phyloP scores from a whole-genome alignment of 352 stramenopile species.

The Globisporangium cylindrosporum region DNA sequence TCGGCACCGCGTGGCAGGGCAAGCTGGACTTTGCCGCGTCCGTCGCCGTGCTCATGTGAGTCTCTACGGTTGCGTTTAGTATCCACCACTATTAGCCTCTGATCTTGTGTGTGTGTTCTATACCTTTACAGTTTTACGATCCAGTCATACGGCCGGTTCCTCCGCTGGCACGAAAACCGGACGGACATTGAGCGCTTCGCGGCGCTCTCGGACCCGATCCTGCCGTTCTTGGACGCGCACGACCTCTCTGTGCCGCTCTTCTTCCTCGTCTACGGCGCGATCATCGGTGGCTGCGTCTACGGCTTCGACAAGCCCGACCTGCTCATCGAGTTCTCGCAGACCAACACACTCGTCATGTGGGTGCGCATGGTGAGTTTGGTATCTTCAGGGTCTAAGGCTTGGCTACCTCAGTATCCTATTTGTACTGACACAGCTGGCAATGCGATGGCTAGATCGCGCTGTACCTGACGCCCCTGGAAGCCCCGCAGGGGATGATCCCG shows the following conservation, averaged over 20 bases:
- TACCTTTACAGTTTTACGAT: constrained; percentile 22
- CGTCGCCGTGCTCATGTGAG: constrained; percentile 9
- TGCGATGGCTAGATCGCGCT: constrained; percentile 17
- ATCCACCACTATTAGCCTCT: too few relatives aligned
- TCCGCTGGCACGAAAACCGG: constrained; percentile 32
- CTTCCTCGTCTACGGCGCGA: constrained; percentile 29
- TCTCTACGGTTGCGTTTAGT: background rate
- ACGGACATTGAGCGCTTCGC: constrained; percentile 26
- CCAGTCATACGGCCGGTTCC: constrained; percentile 26
- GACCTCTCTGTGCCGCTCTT: constrained; percentile 31
- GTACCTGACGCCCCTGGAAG: constrained; percentile 34
- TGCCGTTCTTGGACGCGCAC: constrained; percentile 19
- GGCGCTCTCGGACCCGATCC: constrained; percentile 28
- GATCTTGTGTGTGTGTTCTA: too few relatives aligned
- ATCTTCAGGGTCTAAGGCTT: too few relatives aligned
- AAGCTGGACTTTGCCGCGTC: constrained; percentile 7
- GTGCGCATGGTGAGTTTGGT: constrained; percentile 27
- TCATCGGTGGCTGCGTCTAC: constrained; percentile 27
- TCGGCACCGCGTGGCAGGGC: background rate
- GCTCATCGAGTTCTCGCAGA: constrained; percentile 33
- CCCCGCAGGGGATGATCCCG: constrained; percentile 22
- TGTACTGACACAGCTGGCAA: background rate
- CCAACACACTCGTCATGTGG: constrained; percentile 30
- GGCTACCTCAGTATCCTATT: background rate
- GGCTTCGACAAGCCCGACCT: constrained; percentile 29